These are phyloP conservation scores for Nemania abortiva DNA, from an alignment of 2,329 filamentous ascomycete species.

Conservation along the genomic window DNA sequence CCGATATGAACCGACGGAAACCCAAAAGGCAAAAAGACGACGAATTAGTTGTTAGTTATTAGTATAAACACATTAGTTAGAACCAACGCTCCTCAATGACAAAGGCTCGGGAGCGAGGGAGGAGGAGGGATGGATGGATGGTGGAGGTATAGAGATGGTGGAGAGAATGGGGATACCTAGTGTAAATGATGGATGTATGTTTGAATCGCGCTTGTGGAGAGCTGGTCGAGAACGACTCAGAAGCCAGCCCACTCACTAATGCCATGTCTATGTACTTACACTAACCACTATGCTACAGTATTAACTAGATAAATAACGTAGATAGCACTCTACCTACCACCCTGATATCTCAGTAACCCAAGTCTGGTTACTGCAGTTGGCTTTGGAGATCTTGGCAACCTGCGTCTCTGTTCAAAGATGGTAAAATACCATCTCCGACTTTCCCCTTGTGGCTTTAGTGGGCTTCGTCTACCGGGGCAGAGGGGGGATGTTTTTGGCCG, in stretches of 20 bases:
- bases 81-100: constrained; percentile 22
- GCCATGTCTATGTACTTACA: neutral
- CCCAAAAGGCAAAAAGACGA: constrained; percentile 27
- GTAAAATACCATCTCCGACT: constrained; percentile 31
- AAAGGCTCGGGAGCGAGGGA: constrained; percentile 20
- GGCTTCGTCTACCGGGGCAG: constrained; percentile 17
- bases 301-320: neutral
- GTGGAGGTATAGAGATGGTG: constrained; percentile 17
- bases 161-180: constrained; percentile 12
- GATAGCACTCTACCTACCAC: neutral
- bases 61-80: constrained; percentile 33
- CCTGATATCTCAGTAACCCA: neutral
- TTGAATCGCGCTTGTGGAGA: constrained; percentile 38
- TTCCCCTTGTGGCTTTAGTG: constrained; percentile 41
- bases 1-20: constrained; percentile 36
- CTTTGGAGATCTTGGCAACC: constrained; percentile 22
- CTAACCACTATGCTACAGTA: neutral
- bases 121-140: constrained; percentile 6
- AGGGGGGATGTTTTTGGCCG: constrained; percentile 18
- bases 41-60: constrained; percentile 31
- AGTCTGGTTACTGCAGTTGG: neutral
- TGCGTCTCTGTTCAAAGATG: constrained; percentile 32
- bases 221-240: constrained; percentile 26
- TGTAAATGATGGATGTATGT: constrained; percentile 19
- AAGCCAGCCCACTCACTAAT: neutral